Percentiles rank a stretch among this genome's conserved stretches.
phyloP scores from a whole-genome alignment of 495 filamentous ascomycete genomes.

The Penicillium pulvis region DNA sequence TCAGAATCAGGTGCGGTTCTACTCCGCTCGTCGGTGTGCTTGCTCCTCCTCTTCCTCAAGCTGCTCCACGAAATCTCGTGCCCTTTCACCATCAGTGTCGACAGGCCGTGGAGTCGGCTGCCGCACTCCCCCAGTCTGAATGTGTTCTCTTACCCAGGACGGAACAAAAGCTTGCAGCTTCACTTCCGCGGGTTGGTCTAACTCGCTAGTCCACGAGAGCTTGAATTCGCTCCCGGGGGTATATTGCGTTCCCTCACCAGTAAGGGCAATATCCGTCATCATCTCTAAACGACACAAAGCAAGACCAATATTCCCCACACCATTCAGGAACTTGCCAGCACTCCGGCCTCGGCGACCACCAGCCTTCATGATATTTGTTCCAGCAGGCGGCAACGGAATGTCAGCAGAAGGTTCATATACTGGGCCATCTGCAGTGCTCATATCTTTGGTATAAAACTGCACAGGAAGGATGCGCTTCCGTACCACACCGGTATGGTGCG shows the following conservation, averaged over 20 bases:
- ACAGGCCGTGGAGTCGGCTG: constrained; percentile 21
- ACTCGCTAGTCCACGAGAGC: constrained; percentile 47
- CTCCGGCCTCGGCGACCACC: constrained; percentile 60
- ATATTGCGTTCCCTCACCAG: constrained; percentile 60
- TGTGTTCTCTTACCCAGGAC: constrained; percentile 63
- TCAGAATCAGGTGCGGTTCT: constrained; percentile 8
- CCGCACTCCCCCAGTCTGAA: constrained; percentile 31
- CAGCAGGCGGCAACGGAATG: constrained; percentile 30
- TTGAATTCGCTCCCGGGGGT: constrained; percentile 57
- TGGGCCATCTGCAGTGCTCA: constrained; percentile 44
- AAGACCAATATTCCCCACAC: constrained; percentile 82
- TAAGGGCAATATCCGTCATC: constrained; percentile 76
- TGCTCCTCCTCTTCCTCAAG: constrained; percentile 47
- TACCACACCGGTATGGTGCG: constrained; percentile 89
- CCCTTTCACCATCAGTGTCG: constrained; percentile 35
- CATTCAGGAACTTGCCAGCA: constrained; percentile 74
- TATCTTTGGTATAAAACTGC: constrained; percentile 60
- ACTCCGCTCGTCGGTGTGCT: constrained; percentile 30
- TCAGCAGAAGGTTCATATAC: constrained; percentile 51
- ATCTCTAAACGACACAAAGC: constrained; percentile 86
- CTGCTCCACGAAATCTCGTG: constrained; percentile 42
- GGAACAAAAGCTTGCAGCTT: constrained; percentile 87
- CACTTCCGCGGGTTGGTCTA: constrained; percentile 44
- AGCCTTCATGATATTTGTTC: constrained; percentile 48
- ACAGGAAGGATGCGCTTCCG: constrained; percentile 88